phyloP scores from a whole-genome alignment of 805 yeast species.

The Candida piceae region DNA sequence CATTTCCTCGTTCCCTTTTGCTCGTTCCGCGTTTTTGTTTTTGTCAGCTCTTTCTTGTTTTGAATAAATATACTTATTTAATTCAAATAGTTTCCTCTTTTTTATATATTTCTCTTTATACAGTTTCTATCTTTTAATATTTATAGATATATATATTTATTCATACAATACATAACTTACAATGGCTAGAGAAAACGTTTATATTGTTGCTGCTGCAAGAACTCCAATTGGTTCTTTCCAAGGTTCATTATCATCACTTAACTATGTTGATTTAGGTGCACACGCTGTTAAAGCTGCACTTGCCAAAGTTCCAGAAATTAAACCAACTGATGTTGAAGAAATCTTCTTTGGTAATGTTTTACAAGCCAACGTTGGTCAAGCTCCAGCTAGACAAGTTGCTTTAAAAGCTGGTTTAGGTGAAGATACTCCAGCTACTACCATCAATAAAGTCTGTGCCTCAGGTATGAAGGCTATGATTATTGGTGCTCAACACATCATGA shows the following conservation, averaged over 20 bases:
- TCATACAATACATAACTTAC: too few relatives aligned
- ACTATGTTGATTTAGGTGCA: slow-evolving; percentile 83
- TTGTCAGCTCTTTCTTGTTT: too few relatives aligned
- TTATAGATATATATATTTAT: neutral
- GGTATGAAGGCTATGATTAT: slow-evolving; percentile 88
- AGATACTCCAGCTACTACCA: slow-evolving; percentile 77
- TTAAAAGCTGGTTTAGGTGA: slow-evolving; percentile 81
- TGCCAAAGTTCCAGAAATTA: slow-evolving; percentile 74
- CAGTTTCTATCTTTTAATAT: too few relatives aligned
- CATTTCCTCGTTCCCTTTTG: neutral
- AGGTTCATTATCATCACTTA: slow-evolving; percentile 70
- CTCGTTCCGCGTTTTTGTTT: too few relatives aligned
- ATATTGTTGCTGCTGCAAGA: slow-evolving; percentile 87
- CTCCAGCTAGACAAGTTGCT: slow-evolving; percentile 98
- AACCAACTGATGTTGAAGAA: slow-evolving; percentile 78
- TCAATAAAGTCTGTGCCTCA: slow-evolving; percentile 96
- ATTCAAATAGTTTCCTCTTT: too few relatives aligned
- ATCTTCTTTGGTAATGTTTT: slow-evolving; percentile 89
- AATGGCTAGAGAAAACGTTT: slow-evolving; percentile 46
- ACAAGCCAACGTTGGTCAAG: slow-evolving; percentile 93
- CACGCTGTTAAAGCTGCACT: slow-evolving; percentile 89
- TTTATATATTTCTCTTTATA: too few relatives aligned
- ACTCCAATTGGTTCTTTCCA: slow-evolving; percentile 96
- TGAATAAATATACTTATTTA: too few relatives aligned
- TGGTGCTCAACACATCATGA: slow-evolving; percentile 84